Percentiles rank a stretch among this genome's conserved stretches.
Evolutionary conservation across 2,329 filamentous ascomycete genomes (phyloP).

Genomic region (Hypoxylon sp.): DNA sequence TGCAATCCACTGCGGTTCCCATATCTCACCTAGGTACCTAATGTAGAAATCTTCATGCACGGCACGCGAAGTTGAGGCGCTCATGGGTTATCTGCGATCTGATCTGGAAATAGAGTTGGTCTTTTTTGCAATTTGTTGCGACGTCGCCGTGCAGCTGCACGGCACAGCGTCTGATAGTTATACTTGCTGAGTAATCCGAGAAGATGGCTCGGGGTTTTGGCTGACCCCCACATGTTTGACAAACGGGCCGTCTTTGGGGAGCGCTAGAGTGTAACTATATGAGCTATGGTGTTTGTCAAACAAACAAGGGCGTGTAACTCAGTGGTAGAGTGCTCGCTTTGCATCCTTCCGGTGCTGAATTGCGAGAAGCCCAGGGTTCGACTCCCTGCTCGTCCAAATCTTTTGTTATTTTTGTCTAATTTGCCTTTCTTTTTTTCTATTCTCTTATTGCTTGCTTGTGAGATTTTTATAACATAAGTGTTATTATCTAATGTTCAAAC

Average conservation of each 20-base stretch:
- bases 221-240: neutral
- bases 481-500: no score
- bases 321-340: conserved; percentile 45
- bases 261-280: neutral
- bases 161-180: neutral
- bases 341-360: no score
- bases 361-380: conserved; percentile 45
- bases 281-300: neutral
- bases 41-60: neutral
- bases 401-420: neutral
- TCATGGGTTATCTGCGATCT: neutral
- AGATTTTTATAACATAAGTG: no score
- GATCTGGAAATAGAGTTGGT: neutral
- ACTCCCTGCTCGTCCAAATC: conserved; percentile 42
- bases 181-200: neutral
- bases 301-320: conserved; percentile 36
- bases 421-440: neutral
- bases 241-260: no score
- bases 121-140: neutral
- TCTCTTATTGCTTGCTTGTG: neutral
- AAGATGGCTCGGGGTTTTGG: neutral
- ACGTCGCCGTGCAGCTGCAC: neutral
- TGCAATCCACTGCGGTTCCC: neutral
- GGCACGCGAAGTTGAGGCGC: neutral
- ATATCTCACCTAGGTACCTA: neutral